A percentile compares a stretch with the other conserved stretches of the same genome.
phyloP scores from a whole-genome alignment of 495 filamentous ascomycete species.

The Letharia columbiana region DNA sequence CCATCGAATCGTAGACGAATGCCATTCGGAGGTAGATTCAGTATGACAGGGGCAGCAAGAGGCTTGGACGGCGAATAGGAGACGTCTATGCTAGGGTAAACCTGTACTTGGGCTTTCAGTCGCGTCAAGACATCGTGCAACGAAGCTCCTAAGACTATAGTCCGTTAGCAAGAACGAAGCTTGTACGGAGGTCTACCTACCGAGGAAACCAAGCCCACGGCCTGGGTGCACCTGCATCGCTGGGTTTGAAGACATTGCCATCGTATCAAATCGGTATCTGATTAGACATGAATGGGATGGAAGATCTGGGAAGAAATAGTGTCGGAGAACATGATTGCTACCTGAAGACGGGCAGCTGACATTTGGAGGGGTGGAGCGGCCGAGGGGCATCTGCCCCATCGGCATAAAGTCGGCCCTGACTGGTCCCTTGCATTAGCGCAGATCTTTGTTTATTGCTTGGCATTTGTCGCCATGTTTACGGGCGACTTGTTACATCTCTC shows the following conservation, averaged over 20 bases:
- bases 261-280: neutral
- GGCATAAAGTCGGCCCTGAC: neutral
- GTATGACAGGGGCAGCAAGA: slow-evolving; percentile 57
- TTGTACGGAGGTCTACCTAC: slow-evolving; percentile 38
- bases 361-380: neutral
- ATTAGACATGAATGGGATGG: neutral
- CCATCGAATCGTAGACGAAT: slow-evolving; percentile 88
- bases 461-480: slow-evolving; percentile 11
- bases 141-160: slow-evolving; percentile 72
- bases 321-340: neutral
- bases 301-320: slow-evolving; percentile 1
- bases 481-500: neutral
- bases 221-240: slow-evolving; percentile 59
- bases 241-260: slow-evolving; percentile 15
- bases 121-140: slow-evolving; percentile 79
- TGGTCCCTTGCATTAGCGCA: slow-evolving; percentile 6
- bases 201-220: slow-evolving; percentile 68
- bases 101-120: slow-evolving; percentile 72
- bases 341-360: slow-evolving; percentile 8
- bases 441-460: slow-evolving; percentile 16
- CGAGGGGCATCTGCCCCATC: neutral
- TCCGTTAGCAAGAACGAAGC: slow-evolving; percentile 3
- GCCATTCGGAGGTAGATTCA: slow-evolving; percentile 75
- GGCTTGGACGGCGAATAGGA: slow-evolving; percentile 64
- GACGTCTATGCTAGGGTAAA: slow-evolving; percentile 75